These are phyloP conservation scores for Mycena sanguinolenta DNA, from an alignment of 768 basidiomycete species.

Conservation along the genomic window DNA sequence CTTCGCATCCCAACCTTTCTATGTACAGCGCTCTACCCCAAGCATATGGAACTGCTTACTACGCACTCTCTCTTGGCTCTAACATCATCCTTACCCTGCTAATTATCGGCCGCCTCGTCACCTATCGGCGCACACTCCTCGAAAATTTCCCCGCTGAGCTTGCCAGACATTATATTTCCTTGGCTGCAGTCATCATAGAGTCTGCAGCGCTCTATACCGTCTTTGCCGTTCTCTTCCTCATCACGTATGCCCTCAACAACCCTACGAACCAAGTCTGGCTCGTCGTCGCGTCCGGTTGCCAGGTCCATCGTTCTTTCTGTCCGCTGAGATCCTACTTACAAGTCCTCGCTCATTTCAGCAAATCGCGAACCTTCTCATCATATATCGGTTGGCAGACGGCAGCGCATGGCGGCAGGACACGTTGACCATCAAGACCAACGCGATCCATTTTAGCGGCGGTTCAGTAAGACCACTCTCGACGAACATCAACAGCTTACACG, in stretches of 20 bases:
- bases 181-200: conserved; percentile 56
- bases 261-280: conserved; percentile 58
- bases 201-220: conserved; percentile 59
- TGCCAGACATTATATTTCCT: conserved; percentile 52
- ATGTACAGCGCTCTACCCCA: conserved; percentile 52
- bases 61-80: conserved; percentile 53
- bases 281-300: conserved; percentile 48
- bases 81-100: conserved; percentile 58
- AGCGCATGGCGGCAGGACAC: conserved; percentile 53
- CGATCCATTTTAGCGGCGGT: conserved; percentile 30
- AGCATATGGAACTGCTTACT: conserved; percentile 55
- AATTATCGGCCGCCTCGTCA: conserved; percentile 51
- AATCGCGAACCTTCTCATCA: conserved; percentile 57
- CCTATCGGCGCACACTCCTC: conserved; percentile 48
- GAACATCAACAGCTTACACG: conserved; percentile 25
- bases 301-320: conserved; percentile 23
- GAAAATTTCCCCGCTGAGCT: conserved; percentile 49
- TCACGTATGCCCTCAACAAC: conserved; percentile 56
- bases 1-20: conserved; percentile 55
- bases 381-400: conserved; percentile 56
- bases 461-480: no score
- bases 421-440: conserved; percentile 33
- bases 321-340: background rate
- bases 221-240: conserved; percentile 55
- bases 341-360: conserved; percentile 26